A percentile compares a stretch with the other conserved stretches of the same genome.
phyloP scores from a whole-genome alignment of 2,329 filamentous ascomycete species.

The Colletotrichum endophyticum region DNA sequence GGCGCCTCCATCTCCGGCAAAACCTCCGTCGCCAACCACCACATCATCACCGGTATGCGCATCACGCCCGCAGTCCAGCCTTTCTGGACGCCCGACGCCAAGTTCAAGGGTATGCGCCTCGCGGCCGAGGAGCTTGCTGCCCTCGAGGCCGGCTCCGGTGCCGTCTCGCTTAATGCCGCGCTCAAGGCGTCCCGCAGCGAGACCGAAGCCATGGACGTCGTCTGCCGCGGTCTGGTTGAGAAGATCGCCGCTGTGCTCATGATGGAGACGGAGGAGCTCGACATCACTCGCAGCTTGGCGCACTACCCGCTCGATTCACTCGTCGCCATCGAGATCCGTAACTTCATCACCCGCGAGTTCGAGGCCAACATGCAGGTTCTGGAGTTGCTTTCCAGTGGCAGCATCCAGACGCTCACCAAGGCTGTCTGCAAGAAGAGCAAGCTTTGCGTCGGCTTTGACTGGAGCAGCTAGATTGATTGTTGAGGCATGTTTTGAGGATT shows the following conservation, averaged over 20 bases:
- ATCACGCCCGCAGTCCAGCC: conserved; percentile 50
- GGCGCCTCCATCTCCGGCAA: conserved; percentile 54
- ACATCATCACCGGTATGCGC: conserved; percentile 60
- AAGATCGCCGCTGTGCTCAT: conserved; percentile 55
- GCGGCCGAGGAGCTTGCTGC: conserved; percentile 42
- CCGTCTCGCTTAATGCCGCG: conserved; percentile 45
- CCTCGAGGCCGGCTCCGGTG: conserved; percentile 31
- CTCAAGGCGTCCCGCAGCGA: conserved; percentile 46
- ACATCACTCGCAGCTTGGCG: conserved; percentile 42
- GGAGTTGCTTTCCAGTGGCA: conserved; percentile 58
- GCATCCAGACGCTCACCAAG: conserved; percentile 52
- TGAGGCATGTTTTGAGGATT: neutral
- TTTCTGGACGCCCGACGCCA: conserved; percentile 60
- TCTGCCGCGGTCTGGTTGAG: conserved; percentile 48
- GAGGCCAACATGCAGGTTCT: conserved; percentile 59
- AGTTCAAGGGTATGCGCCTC: conserved; percentile 55
- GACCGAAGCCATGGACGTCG: conserved; percentile 49
- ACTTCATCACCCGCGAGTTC: conserved; percentile 55
- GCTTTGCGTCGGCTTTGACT: conserved; percentile 26
- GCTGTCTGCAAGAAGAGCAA: conserved; percentile 53
- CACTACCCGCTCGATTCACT: conserved; percentile 53
- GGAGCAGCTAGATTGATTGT: conserved; percentile 7
- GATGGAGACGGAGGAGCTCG: conserved; percentile 53
- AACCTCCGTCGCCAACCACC: conserved; percentile 45
- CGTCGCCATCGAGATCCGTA: conserved; percentile 54